Evolutionary conservation across 352 stramenopile species (phyloP), one percentile per base, ranked within the genome.

Genomic region (Pythium chondricola): DNA sequence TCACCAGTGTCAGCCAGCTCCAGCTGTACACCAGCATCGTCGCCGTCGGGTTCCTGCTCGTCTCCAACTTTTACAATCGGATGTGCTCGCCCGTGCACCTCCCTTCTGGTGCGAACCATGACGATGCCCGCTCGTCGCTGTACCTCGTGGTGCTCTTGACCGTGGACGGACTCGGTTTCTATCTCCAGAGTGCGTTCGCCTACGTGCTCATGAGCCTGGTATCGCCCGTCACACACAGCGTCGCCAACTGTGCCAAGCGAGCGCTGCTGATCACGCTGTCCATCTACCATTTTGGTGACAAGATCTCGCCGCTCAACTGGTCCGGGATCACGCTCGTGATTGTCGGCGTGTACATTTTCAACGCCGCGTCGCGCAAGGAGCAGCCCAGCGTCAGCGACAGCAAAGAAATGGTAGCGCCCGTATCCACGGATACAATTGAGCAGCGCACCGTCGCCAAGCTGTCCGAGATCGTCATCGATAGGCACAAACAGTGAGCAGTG

Each of bases 171-270:
- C 67, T 93, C 33, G 83, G 78, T 18, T 96, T 95, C 62, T 95
- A 95, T 70, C 65, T 95, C 24, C 88, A 97, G 66, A 95, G 83
- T 38, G 82, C 84, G 13, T 85, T 93, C 40, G 88, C 88, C 30
- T 97, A 96, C 63, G 74, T 79, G 71, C 84, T 93, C 39, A 96
- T 97, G 85, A 93, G 80, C 56, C 70, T 91, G 51, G 83, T 97
- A 58, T 93, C 81, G 26, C 85, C 88, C 22, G 85, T 97, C 47
- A 93, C 82, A 46, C 84, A 95, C 63, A 95, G 82, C 46, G 88
- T 97, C 30, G 83, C 81, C 17, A 96, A 95, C 65, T 96, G 85
- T 44, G 74, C 95, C 41, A 97, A 97, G 68, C 75, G 88, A 21
- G 77, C 85, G 29, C 62, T 96, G 46, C 82, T 96, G 33, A 95